Evolutionary conservation across 2,329 filamentous ascomycete species (phyloP).

Genomic region (Neospermospora avenae): DNA sequence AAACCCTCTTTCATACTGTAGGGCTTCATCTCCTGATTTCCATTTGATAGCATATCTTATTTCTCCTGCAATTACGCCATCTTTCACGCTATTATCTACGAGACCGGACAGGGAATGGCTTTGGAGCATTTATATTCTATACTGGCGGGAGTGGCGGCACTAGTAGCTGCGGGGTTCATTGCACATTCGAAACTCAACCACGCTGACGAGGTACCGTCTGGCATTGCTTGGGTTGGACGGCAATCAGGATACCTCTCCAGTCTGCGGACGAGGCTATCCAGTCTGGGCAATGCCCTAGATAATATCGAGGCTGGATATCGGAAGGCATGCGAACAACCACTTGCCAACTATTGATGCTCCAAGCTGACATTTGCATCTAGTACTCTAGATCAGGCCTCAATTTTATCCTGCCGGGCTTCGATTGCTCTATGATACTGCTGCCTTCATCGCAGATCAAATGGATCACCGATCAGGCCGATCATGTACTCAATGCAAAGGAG

Average conservation of each 20-base stretch:
- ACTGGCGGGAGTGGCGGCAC: constrained; percentile 7
- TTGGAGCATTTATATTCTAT: constrained; percentile 7
- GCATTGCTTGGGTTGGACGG: constrained; percentile 15
- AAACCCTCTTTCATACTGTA: background rate
- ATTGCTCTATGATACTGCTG: constrained; percentile 40
- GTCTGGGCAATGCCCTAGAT: constrained; percentile 11
- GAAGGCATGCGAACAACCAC: constrained; percentile 3
- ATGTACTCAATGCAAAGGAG: constrained; percentile 33
- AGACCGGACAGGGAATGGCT: background rate
- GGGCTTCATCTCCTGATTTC: background rate
- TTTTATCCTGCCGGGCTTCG: constrained; percentile 40
- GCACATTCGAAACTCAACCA: constrained; percentile 5
- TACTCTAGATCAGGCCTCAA: constrained; percentile 41
- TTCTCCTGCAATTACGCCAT: background rate
- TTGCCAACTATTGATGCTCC: no score
- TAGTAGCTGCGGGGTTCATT: constrained; percentile 8
- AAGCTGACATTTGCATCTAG: constrained; percentile 27
- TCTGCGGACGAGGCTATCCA: constrained; percentile 14
- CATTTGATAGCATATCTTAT: background rate
- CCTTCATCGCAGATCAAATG: constrained; percentile 40
- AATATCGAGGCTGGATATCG: constrained; percentile 17
- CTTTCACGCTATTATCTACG: background rate
- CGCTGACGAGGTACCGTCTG: background rate
- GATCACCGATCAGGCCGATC: constrained; percentile 40
- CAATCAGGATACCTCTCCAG: constrained; percentile 12